Percentiles rank a stretch among this genome's conserved stretches.
These are phyloP conservation scores for Mycena latifolia DNA, from an alignment of 768 basidiomycete species.

Conservation along the genomic window DNA sequence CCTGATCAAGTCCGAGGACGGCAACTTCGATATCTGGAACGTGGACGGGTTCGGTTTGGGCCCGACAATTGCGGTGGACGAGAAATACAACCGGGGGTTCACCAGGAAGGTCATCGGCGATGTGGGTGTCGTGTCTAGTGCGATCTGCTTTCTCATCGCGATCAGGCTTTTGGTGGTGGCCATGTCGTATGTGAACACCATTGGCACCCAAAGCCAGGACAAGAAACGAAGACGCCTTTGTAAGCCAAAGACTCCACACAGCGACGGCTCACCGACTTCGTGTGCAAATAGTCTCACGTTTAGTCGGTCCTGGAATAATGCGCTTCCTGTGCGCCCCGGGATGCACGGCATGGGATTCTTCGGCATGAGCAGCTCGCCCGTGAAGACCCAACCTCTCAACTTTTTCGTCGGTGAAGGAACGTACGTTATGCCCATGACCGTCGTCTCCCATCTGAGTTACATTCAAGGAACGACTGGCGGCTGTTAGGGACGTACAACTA, in stretches of 20 bases:
- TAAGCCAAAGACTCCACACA: background rate
- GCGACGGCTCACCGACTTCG: background rate
- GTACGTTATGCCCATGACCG: no score
- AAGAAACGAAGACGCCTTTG: conserved; percentile 11
- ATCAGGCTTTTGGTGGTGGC: conserved; percentile 29
- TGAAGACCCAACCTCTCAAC: conserved; percentile 24
- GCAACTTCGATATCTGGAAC: conserved; percentile 28
- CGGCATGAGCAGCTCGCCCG: conserved; percentile 5
- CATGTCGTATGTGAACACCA: conserved; percentile 4
- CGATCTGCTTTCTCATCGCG: background rate
- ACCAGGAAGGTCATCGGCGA: conserved; percentile 34
- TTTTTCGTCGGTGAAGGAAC: conserved; percentile 31
- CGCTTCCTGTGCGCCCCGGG: conserved; percentile 32
- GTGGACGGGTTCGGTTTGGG: conserved; percentile 27
- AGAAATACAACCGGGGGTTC: conserved; percentile 30
- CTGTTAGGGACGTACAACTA: conserved; percentile 30
- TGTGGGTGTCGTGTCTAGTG: conserved; percentile 8
- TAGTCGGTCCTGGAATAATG: conserved; percentile 34
- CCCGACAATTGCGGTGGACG: conserved; percentile 13
- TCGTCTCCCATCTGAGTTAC: background rate
- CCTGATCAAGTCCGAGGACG: conserved; percentile 25
- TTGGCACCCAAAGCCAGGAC: background rate
- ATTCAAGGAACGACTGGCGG: conserved; percentile 29
- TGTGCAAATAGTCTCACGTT: conserved; percentile 25
- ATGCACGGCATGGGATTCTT: conserved; percentile 36